Percentiles rank a stretch among this genome's conserved stretches.
These are phyloP conservation scores for Flaveria trinervia DNA, from an alignment of 129 eudicot species.

Conservation along the genomic window DNA sequence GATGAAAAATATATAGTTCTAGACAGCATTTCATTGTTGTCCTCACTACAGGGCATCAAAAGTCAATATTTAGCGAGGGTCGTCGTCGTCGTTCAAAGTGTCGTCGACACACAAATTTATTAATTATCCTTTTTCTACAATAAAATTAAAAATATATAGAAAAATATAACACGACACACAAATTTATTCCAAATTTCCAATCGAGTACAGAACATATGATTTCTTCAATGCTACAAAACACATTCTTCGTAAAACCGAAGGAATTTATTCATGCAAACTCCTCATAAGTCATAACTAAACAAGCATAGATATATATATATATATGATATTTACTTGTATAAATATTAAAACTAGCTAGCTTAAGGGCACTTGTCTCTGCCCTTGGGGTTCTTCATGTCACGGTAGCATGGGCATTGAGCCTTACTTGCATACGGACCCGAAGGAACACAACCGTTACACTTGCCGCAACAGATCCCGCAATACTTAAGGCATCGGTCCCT, in stretches of 20 bases:
- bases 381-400: conserved; percentile 31
- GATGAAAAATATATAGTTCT: too few species aligned
- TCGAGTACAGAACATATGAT: not conserved
- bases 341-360: not conserved
- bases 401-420: conserved; percentile 44
- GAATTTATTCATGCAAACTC: not conserved
- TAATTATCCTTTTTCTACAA: too few species aligned
- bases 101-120: too few species aligned
- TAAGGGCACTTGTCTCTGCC: conserved; percentile 37
- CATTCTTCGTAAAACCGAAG: not conserved
- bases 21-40: too few species aligned
- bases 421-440: conserved; percentile 25
- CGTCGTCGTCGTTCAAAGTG: too few species aligned
- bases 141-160: too few species aligned
- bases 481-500: conserved; percentile 33
- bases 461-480: conserved; percentile 40
- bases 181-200: too few species aligned
- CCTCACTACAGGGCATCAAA: too few species aligned
- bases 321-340: not conserved
- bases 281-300: too few species aligned
- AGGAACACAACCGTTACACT: conserved; percentile 39
- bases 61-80: too few species aligned
- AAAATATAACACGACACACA: not conserved
- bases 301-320: too few species aligned
- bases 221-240: not conserved